Evolutionary conservation across 192 early-diverging fungal genomes (phyloP), one percentile per base, ranked within the genome.

Genomic region (Backusella macrospora): DNA sequence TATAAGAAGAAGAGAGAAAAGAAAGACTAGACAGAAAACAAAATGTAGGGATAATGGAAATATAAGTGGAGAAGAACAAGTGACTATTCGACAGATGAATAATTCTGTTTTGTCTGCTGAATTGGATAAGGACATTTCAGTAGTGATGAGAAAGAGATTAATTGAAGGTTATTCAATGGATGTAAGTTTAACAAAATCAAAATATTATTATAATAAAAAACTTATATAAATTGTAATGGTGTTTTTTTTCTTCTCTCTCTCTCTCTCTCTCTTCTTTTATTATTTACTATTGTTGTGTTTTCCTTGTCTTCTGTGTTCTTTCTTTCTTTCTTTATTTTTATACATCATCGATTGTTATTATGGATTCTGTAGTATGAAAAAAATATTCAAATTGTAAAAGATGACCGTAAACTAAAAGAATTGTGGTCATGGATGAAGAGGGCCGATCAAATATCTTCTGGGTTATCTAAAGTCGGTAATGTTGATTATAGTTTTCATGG

Each of bases 81-180:
- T 59, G 2, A 59, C 10, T n/a, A 59, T 59, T 26, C 52, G 52
- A 59, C 52, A 59, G 21, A 26, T 59, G 52, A 59, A 59, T 26
- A 59, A 59, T 59, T 26, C 26, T 18, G 52, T 59, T 59, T 59
- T 74, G 42, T 44, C 46, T 18, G 37, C 48, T 5, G 68, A 71
- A 18, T 68, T 74, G 62, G 65, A 52, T 38, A 71, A 76, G 18
- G 97, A 99, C 78, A 90, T 98, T 49, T 90, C 94, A 3, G 87
- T 91, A 7, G 79, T 86, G 8, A 99, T 99, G 92, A 84, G 91
- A 37, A 84, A 87, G 68, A 87, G 93, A 59, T 95, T 91, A 2
- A 70, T 81, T 64, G 79, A 79, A 8, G 94, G 95, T 8, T 99
- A 99, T 80, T 90, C 86, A 9, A 86, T 94, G 83, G 85, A 92